Conservation (phyloP, 257 asterid species). For the Solanum lycopersicoides region DNA sequence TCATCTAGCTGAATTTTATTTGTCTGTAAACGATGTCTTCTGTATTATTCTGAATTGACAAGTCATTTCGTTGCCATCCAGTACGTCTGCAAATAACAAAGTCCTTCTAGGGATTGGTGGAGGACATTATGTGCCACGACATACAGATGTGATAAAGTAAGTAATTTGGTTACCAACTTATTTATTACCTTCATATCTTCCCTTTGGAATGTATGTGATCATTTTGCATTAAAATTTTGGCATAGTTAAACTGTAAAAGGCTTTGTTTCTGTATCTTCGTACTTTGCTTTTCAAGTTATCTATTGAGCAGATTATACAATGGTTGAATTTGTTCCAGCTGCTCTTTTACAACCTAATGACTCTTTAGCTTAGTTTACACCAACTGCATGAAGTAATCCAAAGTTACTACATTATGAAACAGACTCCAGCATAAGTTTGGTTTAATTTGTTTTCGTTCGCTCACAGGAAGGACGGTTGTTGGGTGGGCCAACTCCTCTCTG, state of each 20-base stretch:
- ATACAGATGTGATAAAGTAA: conserved; percentile 80
- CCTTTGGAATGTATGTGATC: background rate
- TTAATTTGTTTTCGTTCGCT: background rate
- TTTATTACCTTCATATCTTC: background rate
- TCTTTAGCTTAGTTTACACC: background rate
- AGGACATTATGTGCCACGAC: conserved; percentile 96
- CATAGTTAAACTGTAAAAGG: background rate
- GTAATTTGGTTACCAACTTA: conserved; percentile 7
- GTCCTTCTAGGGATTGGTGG: conserved; percentile 95
- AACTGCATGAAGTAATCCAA: background rate
- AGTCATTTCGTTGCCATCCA: conserved; percentile 21
- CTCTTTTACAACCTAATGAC: background rate
- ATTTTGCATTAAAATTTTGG: background rate
- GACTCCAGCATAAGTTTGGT: background rate
- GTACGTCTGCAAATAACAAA: conserved; percentile 42
- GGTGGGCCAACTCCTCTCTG: conserved; percentile 95
- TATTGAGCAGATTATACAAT: background rate
- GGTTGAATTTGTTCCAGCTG: background rate
- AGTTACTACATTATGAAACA: background rate
- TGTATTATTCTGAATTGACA: background rate
- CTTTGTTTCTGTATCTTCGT: background rate
- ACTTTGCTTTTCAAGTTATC: background rate
- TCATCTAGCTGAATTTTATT: background rate
- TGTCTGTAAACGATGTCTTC: background rate
- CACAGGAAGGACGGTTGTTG: conserved; percentile 62